Evolutionary conservation across 805 yeast genomes (phyloP).

Genomic region (Starmerella cellae): DNA sequence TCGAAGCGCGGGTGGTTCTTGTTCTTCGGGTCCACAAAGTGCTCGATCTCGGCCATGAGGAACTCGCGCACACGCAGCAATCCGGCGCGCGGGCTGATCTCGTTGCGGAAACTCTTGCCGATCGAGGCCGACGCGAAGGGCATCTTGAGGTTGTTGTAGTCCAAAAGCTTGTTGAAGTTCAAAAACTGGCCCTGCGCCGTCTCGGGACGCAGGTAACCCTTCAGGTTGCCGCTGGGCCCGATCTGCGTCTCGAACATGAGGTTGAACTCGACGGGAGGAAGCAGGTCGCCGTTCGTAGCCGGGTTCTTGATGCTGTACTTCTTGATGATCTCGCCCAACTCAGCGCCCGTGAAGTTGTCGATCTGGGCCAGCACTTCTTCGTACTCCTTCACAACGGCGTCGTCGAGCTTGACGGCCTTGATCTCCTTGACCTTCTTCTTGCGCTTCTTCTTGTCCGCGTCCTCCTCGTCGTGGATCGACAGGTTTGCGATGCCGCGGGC

Average conservation of each 20-base stretch:
- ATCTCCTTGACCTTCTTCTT: conserved; percentile 73
- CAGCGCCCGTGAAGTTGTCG: conserved; percentile 88
- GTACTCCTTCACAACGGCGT: conserved; percentile 62
- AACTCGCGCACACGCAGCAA: conserved; percentile 95
- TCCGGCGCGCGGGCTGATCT: conserved; percentile 97
- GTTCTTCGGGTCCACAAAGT: conserved; percentile 85
- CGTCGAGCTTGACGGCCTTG: conserved; percentile 76
- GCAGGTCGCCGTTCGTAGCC: conserved; percentile 70
- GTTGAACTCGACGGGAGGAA: conserved; percentile 89
- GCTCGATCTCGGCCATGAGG: conserved; percentile 98
- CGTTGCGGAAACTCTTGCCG: conserved; percentile 98
- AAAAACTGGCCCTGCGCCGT: conserved; percentile 99
- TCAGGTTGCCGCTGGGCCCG: conserved; percentile 94
- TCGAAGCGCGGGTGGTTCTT: conserved; percentile 71
- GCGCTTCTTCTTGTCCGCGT: conserved; percentile 86
- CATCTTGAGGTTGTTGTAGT: conserved; percentile 89
- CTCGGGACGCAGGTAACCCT: conserved; percentile 95
- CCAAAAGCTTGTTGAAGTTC: conserved; percentile 85
- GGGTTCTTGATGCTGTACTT: conserved; percentile 84
- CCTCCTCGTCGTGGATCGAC: conserved; percentile 57
- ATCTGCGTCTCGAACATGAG: conserved; percentile 98
- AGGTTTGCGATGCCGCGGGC: conserved; percentile 72
- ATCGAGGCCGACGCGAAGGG: conserved; percentile 99
- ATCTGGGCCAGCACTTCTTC: conserved; percentile 75
- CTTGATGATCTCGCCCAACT: conserved; percentile 76